Conservation (phyloP, 139 green algal genomes). For the Trebouxia sp. region DNA sequence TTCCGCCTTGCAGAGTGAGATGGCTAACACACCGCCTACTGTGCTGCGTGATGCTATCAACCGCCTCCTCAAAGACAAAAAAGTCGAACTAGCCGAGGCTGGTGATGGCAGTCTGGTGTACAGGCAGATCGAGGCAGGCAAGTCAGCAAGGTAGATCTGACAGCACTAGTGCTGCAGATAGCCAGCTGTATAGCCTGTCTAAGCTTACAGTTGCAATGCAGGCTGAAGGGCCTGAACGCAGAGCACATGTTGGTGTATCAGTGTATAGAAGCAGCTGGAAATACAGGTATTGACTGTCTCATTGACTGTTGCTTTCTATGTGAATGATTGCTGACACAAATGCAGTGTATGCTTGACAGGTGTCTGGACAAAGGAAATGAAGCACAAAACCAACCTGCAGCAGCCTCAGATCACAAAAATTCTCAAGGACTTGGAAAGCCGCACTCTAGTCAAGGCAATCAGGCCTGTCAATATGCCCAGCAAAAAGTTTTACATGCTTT, state of each 20-base stretch:
- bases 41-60: conserved; percentile 32
- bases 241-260: conserved; percentile 93
- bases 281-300: conserved; percentile 55
- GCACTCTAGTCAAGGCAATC: conserved; percentile 86
- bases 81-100: conserved; percentile 41
- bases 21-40: neutral
- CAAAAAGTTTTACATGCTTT: conserved; percentile 94
- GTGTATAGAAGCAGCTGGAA: conserved; percentile 73
- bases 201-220: no score
- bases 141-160: conserved; percentile 49
- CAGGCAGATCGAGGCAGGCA: conserved; percentile 50
- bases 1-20: neutral
- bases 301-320: neutral
- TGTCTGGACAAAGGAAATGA: conserved; percentile 94
- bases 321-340: neutral
- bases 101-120: conserved; percentile 38
- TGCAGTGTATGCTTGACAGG: conserved; percentile 47
- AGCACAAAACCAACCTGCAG: conserved; percentile 79
- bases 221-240: conserved; percentile 73
- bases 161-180: no score
- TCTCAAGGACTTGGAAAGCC: conserved; percentile 85
- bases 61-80: conserved; percentile 37
- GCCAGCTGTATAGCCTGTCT: no score
- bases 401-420: conserved; percentile 92
- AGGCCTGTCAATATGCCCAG: conserved; percentile 78